Conservation (phyloP, 768 basidiomycete species). For the Mycena haematopus region DNA sequence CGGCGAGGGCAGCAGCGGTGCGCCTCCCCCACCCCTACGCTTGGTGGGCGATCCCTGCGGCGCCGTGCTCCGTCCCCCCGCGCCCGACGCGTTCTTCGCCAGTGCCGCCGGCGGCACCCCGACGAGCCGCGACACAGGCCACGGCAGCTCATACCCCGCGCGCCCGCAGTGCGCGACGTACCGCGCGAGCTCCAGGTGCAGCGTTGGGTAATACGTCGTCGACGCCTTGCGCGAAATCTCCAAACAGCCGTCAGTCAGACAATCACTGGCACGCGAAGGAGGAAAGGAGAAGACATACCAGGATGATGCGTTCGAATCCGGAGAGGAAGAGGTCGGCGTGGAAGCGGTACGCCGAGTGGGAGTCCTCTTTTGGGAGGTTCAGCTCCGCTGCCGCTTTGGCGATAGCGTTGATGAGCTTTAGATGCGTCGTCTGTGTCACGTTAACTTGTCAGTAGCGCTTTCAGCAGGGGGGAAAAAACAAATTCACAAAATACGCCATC, state of each 20-base stretch:
- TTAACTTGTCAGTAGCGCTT: not conserved
- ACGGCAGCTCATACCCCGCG: slow-evolving; percentile 81
- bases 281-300: slow-evolving; percentile 53
- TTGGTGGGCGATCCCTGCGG: slow-evolving; percentile 24
- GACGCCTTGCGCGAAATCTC: slow-evolving; percentile 97
- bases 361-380: slow-evolving; percentile 69
- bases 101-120: slow-evolving; percentile 76
- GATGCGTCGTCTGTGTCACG: slow-evolving; percentile 81
- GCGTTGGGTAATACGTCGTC: slow-evolving; percentile 89
- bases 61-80: slow-evolving; percentile 29
- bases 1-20: slow-evolving; percentile 21
- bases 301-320: slow-evolving; percentile 88
- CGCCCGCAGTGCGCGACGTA: slow-evolving; percentile 74
- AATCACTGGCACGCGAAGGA: not conserved
- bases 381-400: slow-evolving; percentile 69
- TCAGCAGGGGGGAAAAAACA: slow-evolving; percentile 7
- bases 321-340: slow-evolving; percentile 89
- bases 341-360: slow-evolving; percentile 80
- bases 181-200: slow-evolving; percentile 92
- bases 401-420: slow-evolving; percentile 85
- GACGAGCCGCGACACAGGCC: slow-evolving; percentile 78
- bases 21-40: slow-evolving; percentile 3
- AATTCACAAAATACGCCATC: slow-evolving; percentile 89
- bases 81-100: slow-evolving; percentile 45
- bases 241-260: slow-evolving; percentile 3